phyloP scores from a whole-genome alignment of 2,329 filamentous ascomycete genomes.

The Paramyrothecium sp. region DNA sequence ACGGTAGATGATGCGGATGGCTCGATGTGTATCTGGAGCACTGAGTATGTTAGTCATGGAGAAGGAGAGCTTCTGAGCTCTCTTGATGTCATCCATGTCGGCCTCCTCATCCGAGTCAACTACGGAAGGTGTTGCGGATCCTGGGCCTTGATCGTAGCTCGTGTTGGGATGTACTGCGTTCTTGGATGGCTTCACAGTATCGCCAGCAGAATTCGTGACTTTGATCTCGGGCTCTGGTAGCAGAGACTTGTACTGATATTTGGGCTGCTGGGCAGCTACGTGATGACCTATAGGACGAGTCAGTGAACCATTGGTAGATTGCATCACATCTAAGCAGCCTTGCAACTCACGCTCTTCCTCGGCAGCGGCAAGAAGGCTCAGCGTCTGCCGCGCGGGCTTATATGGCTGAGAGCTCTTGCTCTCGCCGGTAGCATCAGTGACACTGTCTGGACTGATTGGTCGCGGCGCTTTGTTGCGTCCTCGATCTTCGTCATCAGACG shows the following conservation, averaged over 20 bases:
- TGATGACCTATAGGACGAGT: conserved; percentile 42
- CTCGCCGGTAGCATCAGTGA: conserved; percentile 32
- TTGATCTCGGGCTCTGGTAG: conserved; percentile 66
- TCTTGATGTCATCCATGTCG: conserved; percentile 79
- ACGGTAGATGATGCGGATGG: conserved; percentile 85
- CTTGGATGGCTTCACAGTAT: conserved; percentile 55
- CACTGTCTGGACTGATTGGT: conserved; percentile 38
- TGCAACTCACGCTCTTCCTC: conserved; percentile 72
- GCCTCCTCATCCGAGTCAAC: conserved; percentile 85
- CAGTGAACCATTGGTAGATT: conserved; percentile 15
- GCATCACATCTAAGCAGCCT: neutral
- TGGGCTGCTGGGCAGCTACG: conserved; percentile 47
- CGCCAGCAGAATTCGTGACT: conserved; percentile 61
- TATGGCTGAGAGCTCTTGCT: conserved; percentile 26
- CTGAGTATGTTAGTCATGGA: conserved; percentile 78
- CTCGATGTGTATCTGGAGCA: conserved; percentile 73
- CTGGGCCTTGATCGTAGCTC: conserved; percentile 71
- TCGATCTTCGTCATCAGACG: conserved; percentile 67
- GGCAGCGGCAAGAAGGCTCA: conserved; percentile 69
- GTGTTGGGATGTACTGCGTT: conserved; percentile 74
- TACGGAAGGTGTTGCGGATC: conserved; percentile 54
- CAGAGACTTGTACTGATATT: conserved; percentile 60
- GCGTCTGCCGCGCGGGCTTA: conserved; percentile 41
- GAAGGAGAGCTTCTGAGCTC: conserved; percentile 81
- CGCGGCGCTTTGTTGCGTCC: conserved; percentile 57